Percentiles rank a stretch among this genome's conserved stretches.
Evolutionary conservation across 1,139 yeast genomes (phyloP).

Genomic region (Trichomonascaceae sp.): DNA sequence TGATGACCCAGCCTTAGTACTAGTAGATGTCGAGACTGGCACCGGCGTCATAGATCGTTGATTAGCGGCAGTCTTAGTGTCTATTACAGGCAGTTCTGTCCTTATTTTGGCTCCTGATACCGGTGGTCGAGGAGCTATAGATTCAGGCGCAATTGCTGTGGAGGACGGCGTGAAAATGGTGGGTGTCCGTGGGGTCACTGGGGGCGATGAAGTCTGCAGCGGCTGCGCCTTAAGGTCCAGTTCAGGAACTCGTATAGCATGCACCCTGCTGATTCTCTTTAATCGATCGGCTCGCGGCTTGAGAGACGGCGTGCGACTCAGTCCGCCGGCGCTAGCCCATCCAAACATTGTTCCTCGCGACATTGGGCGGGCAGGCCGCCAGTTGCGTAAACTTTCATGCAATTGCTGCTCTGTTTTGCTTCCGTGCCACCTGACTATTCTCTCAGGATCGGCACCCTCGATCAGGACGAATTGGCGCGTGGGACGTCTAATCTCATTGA

Average conservation of each 20-base stretch:
- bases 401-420: slow-evolving; percentile 13
- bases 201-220: too few relatives aligned
- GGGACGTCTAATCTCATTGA: slow-evolving; percentile 17
- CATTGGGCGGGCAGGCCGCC: slow-evolving; percentile 8
- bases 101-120: too few relatives aligned
- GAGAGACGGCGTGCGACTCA: neutral
- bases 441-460: slow-evolving; percentile 14
- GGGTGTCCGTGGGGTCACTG: too few relatives aligned
- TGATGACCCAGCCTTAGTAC: neutral
- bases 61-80: neutral
- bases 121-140: too few relatives aligned
- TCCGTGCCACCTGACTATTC: slow-evolving; percentile 13
- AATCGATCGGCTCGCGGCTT: too few relatives aligned
- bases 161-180: too few relatives aligned
- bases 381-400: slow-evolving; percentile 8
- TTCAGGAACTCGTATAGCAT: too few relatives aligned
- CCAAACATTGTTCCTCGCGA: slow-evolving; percentile 1
- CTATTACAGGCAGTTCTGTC: too few relatives aligned
- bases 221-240: too few relatives aligned
- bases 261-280: too few relatives aligned
- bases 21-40: neutral
- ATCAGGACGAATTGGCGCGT: slow-evolving; percentile 17
- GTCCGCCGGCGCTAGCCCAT: slow-evolving; percentile 3
- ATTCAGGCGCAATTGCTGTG: too few relatives aligned
- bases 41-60: neutral